Evolutionary conservation across 192 early-diverging fungal species (phyloP), one percentile per base, ranked within the genome.

Genomic region (Coemansia sp.): DNA sequence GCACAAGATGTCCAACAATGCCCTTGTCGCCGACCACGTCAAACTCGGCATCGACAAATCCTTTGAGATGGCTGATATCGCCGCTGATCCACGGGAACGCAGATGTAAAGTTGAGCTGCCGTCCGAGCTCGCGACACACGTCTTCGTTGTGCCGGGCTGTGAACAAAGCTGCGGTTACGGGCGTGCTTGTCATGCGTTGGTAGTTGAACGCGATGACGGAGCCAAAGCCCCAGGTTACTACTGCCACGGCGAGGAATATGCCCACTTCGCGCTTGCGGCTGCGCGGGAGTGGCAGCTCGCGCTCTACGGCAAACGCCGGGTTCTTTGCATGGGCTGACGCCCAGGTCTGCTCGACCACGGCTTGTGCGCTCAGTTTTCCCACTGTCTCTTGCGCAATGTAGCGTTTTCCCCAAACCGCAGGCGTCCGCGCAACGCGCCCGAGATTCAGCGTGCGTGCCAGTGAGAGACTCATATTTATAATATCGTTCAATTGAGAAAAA

Each of bases 71-170:
- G 62, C 71, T 82, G 62, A 77, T 74, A 26, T 73, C 67, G 59
- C 80, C 80, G 59, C 70, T 77, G 62, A 82, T 82, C 80, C 80
- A 82, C 48, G 80, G 74, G 51, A 76, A 82, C 56, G 70, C 37
- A 26, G 72, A 75, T 27, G 70, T 65, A 60, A 77, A 82, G 65
- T 70, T 74, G 43, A 82, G 74, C 62, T 82, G 71, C 45, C 43
- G 11, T 6, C 80, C 80, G 27, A 82, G 57, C 61, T 26, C 65
- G 43, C 54, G 26, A 37, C 54, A 57, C 41, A 82, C 64, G 32
- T 71, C 62, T 19, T 73, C 63, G 55, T 78, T 76, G 61, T 82
- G 80, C 11, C 80, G 64, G 1, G 80, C 80, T 0, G 74, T 77
- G 49, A 74, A 82, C 47, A 77, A 65, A 10, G 80, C 80, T 3